phyloP scores from a whole-genome alignment of 2,329 filamentous ascomycete genomes.

The Fusarium sp. region DNA sequence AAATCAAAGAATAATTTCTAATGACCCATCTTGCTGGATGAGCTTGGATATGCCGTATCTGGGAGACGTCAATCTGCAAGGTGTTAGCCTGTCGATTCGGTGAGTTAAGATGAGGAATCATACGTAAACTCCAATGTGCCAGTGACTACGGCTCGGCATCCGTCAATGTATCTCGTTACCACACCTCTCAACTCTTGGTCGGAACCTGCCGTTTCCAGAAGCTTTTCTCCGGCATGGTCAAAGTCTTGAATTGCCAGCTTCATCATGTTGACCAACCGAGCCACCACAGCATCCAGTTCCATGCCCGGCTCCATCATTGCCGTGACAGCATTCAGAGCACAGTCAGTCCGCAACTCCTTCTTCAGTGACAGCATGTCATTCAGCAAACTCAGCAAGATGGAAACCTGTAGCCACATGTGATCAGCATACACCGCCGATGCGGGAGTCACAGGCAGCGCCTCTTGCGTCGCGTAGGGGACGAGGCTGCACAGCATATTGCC shows the following conservation, averaged over 20 bases:
- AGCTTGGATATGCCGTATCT: slow-evolving; percentile 53
- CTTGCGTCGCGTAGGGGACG: slow-evolving; percentile 44
- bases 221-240: slow-evolving; percentile 38
- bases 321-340: slow-evolving; percentile 51
- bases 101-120: slow-evolving; percentile 19
- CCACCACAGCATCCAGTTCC: slow-evolving; percentile 44
- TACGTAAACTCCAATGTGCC: slow-evolving; percentile 55
- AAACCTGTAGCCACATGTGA: slow-evolving; percentile 46
- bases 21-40: slow-evolving; percentile 51
- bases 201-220: slow-evolving; percentile 21
- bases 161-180: slow-evolving; percentile 50
- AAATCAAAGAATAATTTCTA: slow-evolving; percentile 51
- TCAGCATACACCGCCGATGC: slow-evolving; percentile 16
- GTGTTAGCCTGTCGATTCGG: slow-evolving; percentile 24
- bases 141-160: slow-evolving; percentile 50
- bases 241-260: slow-evolving; percentile 42
- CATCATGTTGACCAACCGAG: slow-evolving; percentile 43
- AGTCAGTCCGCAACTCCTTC: slow-evolving; percentile 50
- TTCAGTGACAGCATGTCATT: slow-evolving; percentile 54
- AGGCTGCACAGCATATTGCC: slow-evolving; percentile 48
- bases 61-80: slow-evolving; percentile 50
- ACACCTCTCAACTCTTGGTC: slow-evolving; percentile 28
- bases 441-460: slow-evolving; percentile 25
- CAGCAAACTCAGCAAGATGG: slow-evolving; percentile 45
- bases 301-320: slow-evolving; percentile 44